Evolutionary conservation across 257 asterid genomes (phyloP), one percentile per base, ranked within the genome.

Genomic region (Voacanga thouarsii): DNA sequence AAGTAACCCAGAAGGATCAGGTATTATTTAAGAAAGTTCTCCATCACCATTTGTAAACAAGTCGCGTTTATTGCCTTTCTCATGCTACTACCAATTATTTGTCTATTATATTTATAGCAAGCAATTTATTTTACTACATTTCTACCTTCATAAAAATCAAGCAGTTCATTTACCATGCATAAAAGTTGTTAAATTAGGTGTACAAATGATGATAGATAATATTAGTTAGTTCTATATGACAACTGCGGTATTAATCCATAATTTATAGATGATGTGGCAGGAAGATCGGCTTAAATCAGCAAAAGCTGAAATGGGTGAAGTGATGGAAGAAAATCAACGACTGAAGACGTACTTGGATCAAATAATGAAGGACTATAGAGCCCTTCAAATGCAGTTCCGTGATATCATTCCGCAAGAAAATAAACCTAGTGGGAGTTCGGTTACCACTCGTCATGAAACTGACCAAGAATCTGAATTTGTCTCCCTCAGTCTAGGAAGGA

Each of bases 321-420:
- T 93, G 9, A 88, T 88, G 83, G 91, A 91, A 83, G 99, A 95
- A 78, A 95, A 95, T 70, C 91, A 89, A 83, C 82, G 91, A 82
- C 88, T 95, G 3, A 93, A 82, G 78, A 83, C 49, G 82, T 79
- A 86, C 78, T 81, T 95, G 43, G 94, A 90, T 81, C 86, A 72
- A 77, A 80, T 95, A 12, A 87, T 85, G 78, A 91, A 89, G 82
- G 96, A 93, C 19, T 95, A 95, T 43, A 85, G 78, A 72, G 82
- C 86, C 82, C 92, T 95, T 78, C 94, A 95, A 79, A 78, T 80
- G 88, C 93, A 88, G 80, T 95, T 90, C 82, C 88, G 78, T 1
- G 94, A 89, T 16, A 75, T 83, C 44, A 65, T 83, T 75, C 89
- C 88, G 7, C 87, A 85, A 78, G 87, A 89, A 50, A 68, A 67